Percentiles rank a stretch among this genome's conserved stretches.
Evolutionary conservation across 495 filamentous ascomycete species (phyloP).

Genomic region (Umbilicaria muhlenbergii): DNA sequence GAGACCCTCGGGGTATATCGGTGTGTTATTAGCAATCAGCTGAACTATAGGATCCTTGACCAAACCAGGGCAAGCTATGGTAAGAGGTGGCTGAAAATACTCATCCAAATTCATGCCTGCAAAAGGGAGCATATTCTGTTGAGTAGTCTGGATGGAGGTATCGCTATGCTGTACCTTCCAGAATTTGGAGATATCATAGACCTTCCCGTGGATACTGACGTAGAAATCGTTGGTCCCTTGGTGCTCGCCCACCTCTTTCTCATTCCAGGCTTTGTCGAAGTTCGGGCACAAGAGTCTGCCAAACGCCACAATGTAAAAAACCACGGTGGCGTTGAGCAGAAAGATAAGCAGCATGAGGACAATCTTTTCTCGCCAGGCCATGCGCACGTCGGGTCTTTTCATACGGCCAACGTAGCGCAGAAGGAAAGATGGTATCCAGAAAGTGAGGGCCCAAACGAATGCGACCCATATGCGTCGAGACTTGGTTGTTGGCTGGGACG

Average conservation of each 20-base stretch:
- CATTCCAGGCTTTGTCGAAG: slow-evolving; percentile 78
- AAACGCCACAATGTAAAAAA: slow-evolving; percentile 88
- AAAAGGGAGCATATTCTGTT: slow-evolving; percentile 54
- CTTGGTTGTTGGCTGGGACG: slow-evolving; percentile 44
- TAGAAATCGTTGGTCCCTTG: slow-evolving; percentile 61
- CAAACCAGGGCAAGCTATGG: slow-evolving; percentile 52
- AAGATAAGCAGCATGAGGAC: slow-evolving; percentile 68
- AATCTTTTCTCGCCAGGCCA: slow-evolving; percentile 95
- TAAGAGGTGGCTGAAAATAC: slow-evolving; percentile 75
- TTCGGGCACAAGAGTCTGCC: slow-evolving; percentile 78
- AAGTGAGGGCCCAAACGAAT: slow-evolving; percentile 75
- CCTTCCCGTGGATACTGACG: slow-evolving; percentile 74
- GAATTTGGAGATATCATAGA: slow-evolving; percentile 88
- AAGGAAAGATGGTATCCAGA: slow-evolving; percentile 83
- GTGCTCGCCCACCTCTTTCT: slow-evolving; percentile 55
- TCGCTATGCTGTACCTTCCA: slow-evolving; percentile 75
- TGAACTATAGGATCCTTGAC: slow-evolving; percentile 34
- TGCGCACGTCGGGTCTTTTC: slow-evolving; percentile 91
- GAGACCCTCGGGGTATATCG: slow-evolving; percentile 27
- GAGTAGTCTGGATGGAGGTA: slow-evolving; percentile 37
- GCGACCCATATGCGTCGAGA: slow-evolving; percentile 63
- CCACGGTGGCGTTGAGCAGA: slow-evolving; percentile 64
- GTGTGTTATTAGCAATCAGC: slow-evolving; percentile 50
- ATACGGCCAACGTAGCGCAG: slow-evolving; percentile 77
- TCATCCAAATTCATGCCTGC: slow-evolving; percentile 62